Conservation (phyloP, 352 stramenopile species). For the Globisporangium carolinianum region DNA sequence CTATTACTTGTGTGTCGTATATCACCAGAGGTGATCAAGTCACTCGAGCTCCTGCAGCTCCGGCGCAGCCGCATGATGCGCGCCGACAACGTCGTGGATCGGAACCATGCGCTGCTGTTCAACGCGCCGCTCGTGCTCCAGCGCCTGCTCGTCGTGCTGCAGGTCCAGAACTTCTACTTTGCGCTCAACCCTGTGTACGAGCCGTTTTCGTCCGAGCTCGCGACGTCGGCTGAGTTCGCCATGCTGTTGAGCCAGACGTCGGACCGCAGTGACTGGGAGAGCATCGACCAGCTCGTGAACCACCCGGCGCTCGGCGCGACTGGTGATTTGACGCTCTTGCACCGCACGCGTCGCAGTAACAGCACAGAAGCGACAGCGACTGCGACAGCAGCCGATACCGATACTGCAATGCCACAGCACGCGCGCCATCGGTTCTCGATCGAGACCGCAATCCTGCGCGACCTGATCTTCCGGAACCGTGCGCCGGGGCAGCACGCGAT, state of each 20-base stretch:
- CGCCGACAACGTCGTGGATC: slow-evolving; percentile 84
- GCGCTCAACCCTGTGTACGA: slow-evolving; percentile 76
- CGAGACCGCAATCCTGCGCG: slow-evolving; percentile 59
- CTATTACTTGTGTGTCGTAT: slow-evolving; percentile 8
- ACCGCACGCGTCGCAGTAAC: slow-evolving; percentile 10
- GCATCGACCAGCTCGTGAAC: slow-evolving; percentile 52
- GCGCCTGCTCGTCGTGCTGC: slow-evolving; percentile 60
- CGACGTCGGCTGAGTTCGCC: slow-evolving; percentile 75
- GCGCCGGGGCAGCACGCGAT: slow-evolving; percentile 37
- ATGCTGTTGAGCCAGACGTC: slow-evolving; percentile 71
- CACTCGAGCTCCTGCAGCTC: slow-evolving; percentile 87
- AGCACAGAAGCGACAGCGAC: slow-evolving; percentile 11
- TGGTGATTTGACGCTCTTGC: slow-evolving; percentile 51
- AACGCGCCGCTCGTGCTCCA: slow-evolving; percentile 68
- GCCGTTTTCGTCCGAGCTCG: slow-evolving; percentile 72
- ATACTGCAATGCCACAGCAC: slow-evolving; percentile 8
- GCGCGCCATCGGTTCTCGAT: slow-evolving; percentile 43
- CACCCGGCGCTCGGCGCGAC: slow-evolving; percentile 35
- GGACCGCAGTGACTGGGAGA: slow-evolving; percentile 70
- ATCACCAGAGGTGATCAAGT: slow-evolving; percentile 87
- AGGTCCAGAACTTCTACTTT: slow-evolving; percentile 86
- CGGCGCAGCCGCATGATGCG: slow-evolving; percentile 72
- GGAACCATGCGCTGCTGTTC: slow-evolving; percentile 92
- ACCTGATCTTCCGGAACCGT: slow-evolving; percentile 67
- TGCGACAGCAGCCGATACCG: slow-evolving; percentile 3